These are phyloP conservation scores for Leishmania martiniquensis DNA, from an alignment of 208 protist species.

Conservation along the genomic window DNA sequence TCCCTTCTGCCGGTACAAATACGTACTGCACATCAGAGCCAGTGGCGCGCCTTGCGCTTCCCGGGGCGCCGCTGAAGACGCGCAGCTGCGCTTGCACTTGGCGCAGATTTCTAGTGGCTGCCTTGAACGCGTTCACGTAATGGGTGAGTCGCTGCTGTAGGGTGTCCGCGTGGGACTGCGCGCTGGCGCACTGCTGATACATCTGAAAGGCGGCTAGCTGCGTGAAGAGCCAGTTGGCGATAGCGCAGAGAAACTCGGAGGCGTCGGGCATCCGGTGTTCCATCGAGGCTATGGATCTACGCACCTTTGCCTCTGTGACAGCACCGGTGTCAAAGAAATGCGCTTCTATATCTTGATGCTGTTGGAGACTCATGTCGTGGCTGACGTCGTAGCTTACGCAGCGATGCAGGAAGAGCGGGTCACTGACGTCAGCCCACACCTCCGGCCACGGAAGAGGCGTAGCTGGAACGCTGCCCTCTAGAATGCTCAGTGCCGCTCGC, in stretches of 20 bases:
- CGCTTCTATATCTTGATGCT: constrained; percentile 30
- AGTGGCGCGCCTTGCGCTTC: neutral
- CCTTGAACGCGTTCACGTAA: constrained; percentile 46
- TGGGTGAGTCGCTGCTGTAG: constrained; percentile 50
- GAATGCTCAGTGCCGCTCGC: constrained; percentile 39
- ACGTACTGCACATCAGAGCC: constrained; percentile 15
- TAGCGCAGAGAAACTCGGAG: constrained; percentile 18
- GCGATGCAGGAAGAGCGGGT: constrained; percentile 44
- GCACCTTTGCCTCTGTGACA: constrained; percentile 31
- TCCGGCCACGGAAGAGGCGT: constrained; percentile 40
- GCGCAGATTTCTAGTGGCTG: constrained; percentile 28
- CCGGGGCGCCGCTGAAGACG: constrained; percentile 20
- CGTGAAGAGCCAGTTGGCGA: constrained; percentile 53
- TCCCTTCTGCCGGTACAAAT: constrained; percentile 32
- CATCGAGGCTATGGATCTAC: constrained; percentile 2
- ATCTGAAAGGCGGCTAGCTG: constrained; percentile 45
- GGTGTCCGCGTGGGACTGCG: constrained; percentile 43
- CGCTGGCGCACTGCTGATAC: constrained; percentile 37
- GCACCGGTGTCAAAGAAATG: constrained; percentile 21
- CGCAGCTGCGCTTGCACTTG: constrained; percentile 43
- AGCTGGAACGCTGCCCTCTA: constrained; percentile 31
- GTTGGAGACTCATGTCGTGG: constrained; percentile 43
- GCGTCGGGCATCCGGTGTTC: neutral
- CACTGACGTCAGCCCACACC: constrained; percentile 33
- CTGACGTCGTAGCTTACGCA: constrained; percentile 44